These are phyloP conservation scores for Penicillium sp. DNA, from an alignment of 2,329 filamentous ascomycete species.

Conservation along the genomic window DNA sequence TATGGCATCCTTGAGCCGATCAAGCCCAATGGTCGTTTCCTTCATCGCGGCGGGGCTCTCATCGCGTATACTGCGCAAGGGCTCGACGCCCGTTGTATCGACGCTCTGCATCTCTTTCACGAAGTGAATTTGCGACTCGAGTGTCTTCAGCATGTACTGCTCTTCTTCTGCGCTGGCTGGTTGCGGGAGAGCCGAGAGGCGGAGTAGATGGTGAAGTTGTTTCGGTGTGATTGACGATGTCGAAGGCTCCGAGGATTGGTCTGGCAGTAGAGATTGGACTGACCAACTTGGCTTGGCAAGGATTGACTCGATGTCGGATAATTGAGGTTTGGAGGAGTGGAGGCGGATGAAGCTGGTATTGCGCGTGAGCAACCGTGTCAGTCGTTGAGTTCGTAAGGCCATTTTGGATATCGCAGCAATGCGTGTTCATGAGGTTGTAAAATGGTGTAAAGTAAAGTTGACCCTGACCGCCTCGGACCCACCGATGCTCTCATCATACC, in stretches of 20 bases:
- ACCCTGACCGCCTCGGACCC: slow-evolving; percentile 20
- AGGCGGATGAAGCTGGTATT: slow-evolving; percentile 8
- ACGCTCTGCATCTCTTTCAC: slow-evolving; percentile 80
- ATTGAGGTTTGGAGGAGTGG: slow-evolving; percentile 25
- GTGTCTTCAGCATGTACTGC: slow-evolving; percentile 63
- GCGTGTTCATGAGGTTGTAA: not conserved
- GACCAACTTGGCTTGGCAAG: slow-evolving; percentile 77
- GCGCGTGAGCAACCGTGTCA: slow-evolving; percentile 10
- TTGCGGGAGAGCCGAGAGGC: slow-evolving; percentile 77
- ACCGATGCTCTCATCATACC: slow-evolving; percentile 20
- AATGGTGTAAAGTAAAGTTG: slow-evolving; percentile 1
- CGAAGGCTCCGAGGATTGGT: slow-evolving; percentile 26
- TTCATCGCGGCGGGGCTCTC: slow-evolving; percentile 45
- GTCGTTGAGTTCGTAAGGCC: slow-evolving; percentile 17
- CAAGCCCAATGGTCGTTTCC: slow-evolving; percentile 39
- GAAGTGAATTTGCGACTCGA: slow-evolving; percentile 81
- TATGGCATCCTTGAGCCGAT: slow-evolving; percentile 35
- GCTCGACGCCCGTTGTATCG: slow-evolving; percentile 66
- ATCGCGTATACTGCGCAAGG: slow-evolving; percentile 74
- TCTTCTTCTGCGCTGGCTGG: slow-evolving; percentile 62
- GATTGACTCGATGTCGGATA: slow-evolving; percentile 40
- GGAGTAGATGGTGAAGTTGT: slow-evolving; percentile 76
- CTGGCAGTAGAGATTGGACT: slow-evolving; percentile 65
- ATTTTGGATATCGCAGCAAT: slow-evolving; percentile 4
- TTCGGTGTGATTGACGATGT: slow-evolving; percentile 52